Conservation (phyloP, 208 protist species). For the Perkinsela sp. region DNA sequence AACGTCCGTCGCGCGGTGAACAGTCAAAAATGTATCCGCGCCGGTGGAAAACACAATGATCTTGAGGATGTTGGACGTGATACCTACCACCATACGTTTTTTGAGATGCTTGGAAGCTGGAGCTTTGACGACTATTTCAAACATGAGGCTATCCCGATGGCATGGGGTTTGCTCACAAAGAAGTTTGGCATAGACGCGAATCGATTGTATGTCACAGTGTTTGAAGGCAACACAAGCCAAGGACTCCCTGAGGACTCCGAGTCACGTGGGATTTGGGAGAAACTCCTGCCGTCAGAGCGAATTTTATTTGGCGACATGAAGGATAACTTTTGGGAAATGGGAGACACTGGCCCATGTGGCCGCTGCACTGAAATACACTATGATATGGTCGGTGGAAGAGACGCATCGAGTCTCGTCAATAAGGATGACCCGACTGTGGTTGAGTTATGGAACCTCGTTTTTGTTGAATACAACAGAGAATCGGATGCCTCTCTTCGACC, state of each 20-base stretch:
- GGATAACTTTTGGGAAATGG: conserved; percentile 99
- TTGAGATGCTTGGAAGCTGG: conserved; percentile 98
- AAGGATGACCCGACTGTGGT: conserved; percentile 89
- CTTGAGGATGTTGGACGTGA: conserved; percentile 95
- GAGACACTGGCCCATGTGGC: conserved; percentile 86
- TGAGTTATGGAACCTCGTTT: conserved; percentile 98
- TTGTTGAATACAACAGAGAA: conserved; percentile 92
- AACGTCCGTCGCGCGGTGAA: conserved; percentile 77
- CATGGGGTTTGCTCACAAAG: conserved; percentile 84
- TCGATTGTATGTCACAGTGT: conserved; percentile 94
- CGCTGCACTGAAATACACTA: conserved; percentile 95
- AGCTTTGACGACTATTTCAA: conserved; percentile 98
- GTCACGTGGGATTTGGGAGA: conserved; percentile 66
- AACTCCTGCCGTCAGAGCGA: conserved; percentile 54
- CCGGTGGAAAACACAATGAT: conserved; percentile 97
- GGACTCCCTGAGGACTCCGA: conserved; percentile 68
- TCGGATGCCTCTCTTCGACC: conserved; percentile 34
- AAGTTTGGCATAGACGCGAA: conserved; percentile 71
- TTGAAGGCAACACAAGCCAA: conserved; percentile 66
- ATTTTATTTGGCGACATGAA: conserved; percentile 72
- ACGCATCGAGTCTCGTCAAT: conserved; percentile 85
- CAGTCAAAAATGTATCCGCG: conserved; percentile 95
- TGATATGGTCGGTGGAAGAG: conserved; percentile 81
- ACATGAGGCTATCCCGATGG: conserved; percentile 80
- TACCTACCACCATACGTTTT: conserved; percentile 98